A percentile compares a stretch with the other conserved stretches of the same genome.
Conservation (phyloP, 2,329 filamentous ascomycete species). For the Plectosphaerella plurivora region DNA sequence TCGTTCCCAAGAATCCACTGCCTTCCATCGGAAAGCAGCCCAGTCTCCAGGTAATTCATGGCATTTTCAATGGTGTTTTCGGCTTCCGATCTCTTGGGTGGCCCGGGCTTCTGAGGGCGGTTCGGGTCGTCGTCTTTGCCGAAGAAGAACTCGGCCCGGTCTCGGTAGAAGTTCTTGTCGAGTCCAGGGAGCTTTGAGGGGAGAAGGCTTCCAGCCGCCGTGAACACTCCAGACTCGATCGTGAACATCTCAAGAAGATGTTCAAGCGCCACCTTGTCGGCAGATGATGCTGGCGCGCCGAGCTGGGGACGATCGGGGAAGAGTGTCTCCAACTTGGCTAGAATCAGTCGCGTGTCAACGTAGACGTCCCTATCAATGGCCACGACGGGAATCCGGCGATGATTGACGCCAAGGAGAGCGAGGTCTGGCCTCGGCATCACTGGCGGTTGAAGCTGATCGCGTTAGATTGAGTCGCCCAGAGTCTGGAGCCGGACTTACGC, state of each 20-base stretch:
- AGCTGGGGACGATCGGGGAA: constrained; percentile 39
- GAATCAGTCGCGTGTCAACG: constrained; percentile 64
- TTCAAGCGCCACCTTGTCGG: constrained; percentile 41
- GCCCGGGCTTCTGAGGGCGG: constrained; percentile 16
- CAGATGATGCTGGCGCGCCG: constrained; percentile 22
- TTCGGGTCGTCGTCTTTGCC: not conserved
- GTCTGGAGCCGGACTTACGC: constrained; percentile 35
- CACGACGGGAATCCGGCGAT: constrained; percentile 67
- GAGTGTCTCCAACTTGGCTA: constrained; percentile 56
- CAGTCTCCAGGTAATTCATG: constrained; percentile 57
- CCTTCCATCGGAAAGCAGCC: constrained; percentile 61
- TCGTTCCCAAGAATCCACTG: constrained; percentile 55
- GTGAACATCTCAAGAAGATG: constrained; percentile 52
- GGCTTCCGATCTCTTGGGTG: constrained; percentile 43
- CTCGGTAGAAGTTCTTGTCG: constrained; percentile 48
- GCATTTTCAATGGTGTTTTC: constrained; percentile 47
- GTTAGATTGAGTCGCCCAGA: not conserved
- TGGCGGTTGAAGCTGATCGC: constrained; percentile 56
- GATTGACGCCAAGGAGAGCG: constrained; percentile 53
- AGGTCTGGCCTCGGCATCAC: constrained; percentile 65
- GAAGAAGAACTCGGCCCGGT: constrained; percentile 40
- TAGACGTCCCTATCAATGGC: constrained; percentile 65
- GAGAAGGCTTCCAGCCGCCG: constrained; percentile 47
- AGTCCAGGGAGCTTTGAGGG: constrained; percentile 50
- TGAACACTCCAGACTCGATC: constrained; percentile 55